Evolutionary conservation across 176 grass and related monocot genomes (phyloP).

Genomic region (Neostapfia colusana): DNA sequence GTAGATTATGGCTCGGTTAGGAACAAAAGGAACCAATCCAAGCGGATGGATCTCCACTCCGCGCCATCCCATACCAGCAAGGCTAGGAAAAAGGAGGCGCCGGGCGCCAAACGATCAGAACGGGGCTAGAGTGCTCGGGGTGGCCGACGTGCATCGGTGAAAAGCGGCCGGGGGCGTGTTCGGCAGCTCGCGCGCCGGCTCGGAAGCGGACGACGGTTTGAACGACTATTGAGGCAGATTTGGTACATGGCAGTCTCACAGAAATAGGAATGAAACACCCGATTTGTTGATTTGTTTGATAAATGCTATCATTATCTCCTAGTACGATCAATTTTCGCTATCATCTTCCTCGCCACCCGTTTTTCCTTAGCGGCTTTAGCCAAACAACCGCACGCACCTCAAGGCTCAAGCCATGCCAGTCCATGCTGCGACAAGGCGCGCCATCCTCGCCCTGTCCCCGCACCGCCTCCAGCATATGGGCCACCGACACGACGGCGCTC

Average conservation of each 20-base stretch:
- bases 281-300: not conserved
- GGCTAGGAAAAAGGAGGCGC: not conserved
- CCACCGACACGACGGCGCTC: constrained; percentile 1
- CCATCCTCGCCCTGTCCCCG: not conserved
- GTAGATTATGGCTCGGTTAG: not conserved
- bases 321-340: not conserved
- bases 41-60: constrained; percentile 14
- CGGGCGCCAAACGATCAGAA: not conserved
- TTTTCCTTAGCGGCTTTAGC: not conserved
- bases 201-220: not conserved
- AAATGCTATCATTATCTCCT: not conserved
- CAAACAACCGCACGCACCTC: constrained; percentile 42
- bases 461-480: constrained; percentile 29
- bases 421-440: constrained; percentile 33
- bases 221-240: constrained; percentile 4
- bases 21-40: constrained; percentile 21
- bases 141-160: not conserved
- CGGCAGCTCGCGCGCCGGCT: not conserved
- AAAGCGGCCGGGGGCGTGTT: not conserved
- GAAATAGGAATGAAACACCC: not conserved
- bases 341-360: not conserved
- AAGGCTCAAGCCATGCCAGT: constrained; percentile 35
- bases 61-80: not conserved
- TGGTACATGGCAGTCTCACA: not conserved
- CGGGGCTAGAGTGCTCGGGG: not conserved